Percentiles rank a stretch among this genome's conserved stretches.
Evolutionary conservation across 306 rosid species (phyloP).

Genomic region (Coriaria nepalensis): DNA sequence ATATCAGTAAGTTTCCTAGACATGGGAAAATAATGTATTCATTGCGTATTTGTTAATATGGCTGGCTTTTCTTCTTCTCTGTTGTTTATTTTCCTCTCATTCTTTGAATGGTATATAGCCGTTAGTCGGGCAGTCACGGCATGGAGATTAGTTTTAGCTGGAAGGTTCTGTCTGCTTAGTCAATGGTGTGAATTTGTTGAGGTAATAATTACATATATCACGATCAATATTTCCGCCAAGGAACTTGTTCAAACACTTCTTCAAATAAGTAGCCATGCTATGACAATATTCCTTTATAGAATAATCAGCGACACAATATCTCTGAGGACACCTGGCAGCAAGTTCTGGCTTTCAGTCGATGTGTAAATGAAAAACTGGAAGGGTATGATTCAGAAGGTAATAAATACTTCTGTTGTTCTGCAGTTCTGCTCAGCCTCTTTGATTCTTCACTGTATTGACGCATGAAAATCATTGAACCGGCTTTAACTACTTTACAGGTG

Average conservation of each 20-base stretch:
- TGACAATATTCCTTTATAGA: slow-evolving; percentile 23
- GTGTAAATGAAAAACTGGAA: slow-evolving; percentile 73
- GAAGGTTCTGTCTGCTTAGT: slow-evolving; percentile 65
- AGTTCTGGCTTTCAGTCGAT: slow-evolving; percentile 85
- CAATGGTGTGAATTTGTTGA: slow-evolving; percentile 94
- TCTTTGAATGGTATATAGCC: slow-evolving; percentile 36
- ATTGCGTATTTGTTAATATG: no score
- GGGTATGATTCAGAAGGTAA: slow-evolving; percentile 97
- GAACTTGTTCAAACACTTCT: no score
- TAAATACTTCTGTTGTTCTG: no score
- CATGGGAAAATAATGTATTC: neutral
- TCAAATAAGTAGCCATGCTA: no score
- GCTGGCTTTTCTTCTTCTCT: no score
- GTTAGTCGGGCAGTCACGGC: slow-evolving; percentile 66
- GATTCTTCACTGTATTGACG: no score
- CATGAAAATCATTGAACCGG: no score
- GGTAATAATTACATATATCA: slow-evolving; percentile 26
- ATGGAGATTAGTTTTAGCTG: slow-evolving; percentile 79
- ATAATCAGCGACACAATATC: slow-evolving; percentile 85
- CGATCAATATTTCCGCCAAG: no score
- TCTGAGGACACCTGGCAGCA: slow-evolving; percentile 97
- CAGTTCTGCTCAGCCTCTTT: no score
- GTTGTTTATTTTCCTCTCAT: neutral
- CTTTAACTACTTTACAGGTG: slow-evolving; percentile 42
- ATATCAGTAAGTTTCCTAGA: slow-evolving; percentile 48